Evolutionary conservation across 2,329 filamentous ascomycete genomes (phyloP).

Genomic region (Cryphonectria radicalis): DNA sequence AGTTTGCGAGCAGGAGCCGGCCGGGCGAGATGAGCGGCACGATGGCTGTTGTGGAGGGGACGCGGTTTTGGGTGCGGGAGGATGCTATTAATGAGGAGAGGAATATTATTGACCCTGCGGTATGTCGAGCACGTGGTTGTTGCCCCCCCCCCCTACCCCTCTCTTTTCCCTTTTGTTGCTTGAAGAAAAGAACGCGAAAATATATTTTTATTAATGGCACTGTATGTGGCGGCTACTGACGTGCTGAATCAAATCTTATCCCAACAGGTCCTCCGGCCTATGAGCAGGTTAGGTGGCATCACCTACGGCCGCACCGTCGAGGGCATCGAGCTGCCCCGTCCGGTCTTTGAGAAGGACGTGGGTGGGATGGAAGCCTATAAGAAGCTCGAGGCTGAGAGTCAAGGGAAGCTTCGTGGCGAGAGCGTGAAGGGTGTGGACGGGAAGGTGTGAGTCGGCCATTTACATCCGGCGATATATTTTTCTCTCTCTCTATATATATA

Average conservation of each 20-base stretch:
- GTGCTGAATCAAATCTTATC: background rate
- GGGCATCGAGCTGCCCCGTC: constrained; percentile 71
- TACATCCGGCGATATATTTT: background rate
- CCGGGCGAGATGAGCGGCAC: constrained; percentile 77
- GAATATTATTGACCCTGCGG: constrained; percentile 72
- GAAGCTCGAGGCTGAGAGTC: constrained; percentile 52
- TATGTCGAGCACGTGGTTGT: constrained; percentile 43
- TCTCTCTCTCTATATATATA: too few species aligned
- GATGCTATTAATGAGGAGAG: constrained; percentile 82
- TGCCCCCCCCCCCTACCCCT: too few species aligned
- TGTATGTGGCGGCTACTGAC: background rate
- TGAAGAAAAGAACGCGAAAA: too few species aligned
- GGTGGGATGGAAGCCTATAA: constrained; percentile 59
- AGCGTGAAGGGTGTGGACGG: constrained; percentile 7
- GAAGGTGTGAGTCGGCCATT: constrained; percentile 11
- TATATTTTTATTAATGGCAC: too few species aligned
- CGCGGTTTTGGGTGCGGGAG: constrained; percentile 85
- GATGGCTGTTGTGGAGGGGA: constrained; percentile 79
- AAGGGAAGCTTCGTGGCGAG: background rate
- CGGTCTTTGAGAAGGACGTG: constrained; percentile 58
- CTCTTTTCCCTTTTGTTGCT: background rate
- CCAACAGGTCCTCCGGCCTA: constrained; percentile 68
- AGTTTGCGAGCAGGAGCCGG: constrained; percentile 74
- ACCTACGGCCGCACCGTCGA: constrained; percentile 76
- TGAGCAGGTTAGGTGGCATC: constrained; percentile 83